Percentiles rank a stretch among this genome's conserved stretches.
Evolutionary conservation across 805 yeast genomes (phyloP).

Genomic region (Metschnikowia vanudenii): DNA sequence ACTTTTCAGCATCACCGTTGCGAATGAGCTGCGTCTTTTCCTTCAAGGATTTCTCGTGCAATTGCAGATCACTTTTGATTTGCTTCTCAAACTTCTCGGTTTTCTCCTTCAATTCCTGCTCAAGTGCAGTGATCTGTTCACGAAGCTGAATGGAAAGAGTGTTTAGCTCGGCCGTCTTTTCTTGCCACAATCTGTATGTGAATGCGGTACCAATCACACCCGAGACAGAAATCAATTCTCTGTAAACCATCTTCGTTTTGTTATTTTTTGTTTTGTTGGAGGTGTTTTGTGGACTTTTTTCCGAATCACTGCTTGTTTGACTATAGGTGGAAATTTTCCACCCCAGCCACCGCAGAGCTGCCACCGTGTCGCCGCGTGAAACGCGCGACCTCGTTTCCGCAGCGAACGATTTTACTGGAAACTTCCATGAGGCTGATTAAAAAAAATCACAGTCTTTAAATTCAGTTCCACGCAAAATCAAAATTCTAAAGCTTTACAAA

Average conservation of each 20-base stretch:
- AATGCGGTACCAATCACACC: conserved; percentile 10
- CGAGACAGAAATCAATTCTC: conserved; percentile 9
- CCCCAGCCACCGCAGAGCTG: conserved; percentile 1
- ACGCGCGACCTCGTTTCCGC: too few species aligned
- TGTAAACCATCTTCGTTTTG: conserved; percentile 6
- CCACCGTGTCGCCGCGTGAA: conserved; percentile 3
- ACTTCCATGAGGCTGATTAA: neutral
- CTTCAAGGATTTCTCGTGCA: conserved; percentile 2
- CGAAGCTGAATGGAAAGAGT: conserved; percentile 3
- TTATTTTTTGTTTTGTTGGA: too few species aligned
- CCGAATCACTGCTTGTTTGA: neutral
- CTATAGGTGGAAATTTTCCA: neutral
- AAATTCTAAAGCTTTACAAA: too few species aligned
- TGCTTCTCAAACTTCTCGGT: conserved; percentile 4
- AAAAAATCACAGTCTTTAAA: too few species aligned
- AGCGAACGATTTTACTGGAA: neutral
- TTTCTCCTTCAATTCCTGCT: conserved; percentile 9
- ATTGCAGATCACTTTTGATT: neutral
- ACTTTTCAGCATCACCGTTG: conserved; percentile 3
- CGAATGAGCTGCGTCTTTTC: conserved; percentile 1
- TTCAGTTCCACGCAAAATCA: too few species aligned
- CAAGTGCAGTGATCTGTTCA: conserved; percentile 5
- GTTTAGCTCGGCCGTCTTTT: conserved; percentile 6
- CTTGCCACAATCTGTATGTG: conserved; percentile 12
- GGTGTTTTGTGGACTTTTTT: neutral